Conservation (phyloP, 2,329 filamentous ascomycete genomes). For the Hypoxylon sp. region DNA sequence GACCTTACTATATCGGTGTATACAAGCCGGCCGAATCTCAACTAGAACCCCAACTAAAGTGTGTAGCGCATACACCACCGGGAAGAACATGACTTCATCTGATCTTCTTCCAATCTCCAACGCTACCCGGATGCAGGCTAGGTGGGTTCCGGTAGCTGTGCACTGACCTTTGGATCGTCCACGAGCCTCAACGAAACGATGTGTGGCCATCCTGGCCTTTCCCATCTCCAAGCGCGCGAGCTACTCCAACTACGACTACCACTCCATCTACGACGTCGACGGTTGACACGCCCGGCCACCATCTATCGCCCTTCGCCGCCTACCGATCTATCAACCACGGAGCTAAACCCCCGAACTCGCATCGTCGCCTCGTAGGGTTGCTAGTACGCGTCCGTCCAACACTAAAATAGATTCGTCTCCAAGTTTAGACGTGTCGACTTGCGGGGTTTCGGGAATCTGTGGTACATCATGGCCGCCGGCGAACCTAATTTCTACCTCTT, state of each 20-base stretch:
- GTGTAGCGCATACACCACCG: neutral
- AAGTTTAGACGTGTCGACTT: neutral
- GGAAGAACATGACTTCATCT: conserved; percentile 5
- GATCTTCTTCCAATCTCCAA: neutral
- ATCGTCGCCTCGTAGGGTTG: neutral
- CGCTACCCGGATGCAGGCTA: conserved; percentile 29
- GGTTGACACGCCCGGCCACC: neutral
- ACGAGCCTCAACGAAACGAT: conserved; percentile 15
- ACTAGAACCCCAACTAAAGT: neutral
- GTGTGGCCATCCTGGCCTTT: neutral
- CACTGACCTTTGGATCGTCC: conserved; percentile 22
- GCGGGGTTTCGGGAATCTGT: neutral
- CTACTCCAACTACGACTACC: too few relatives aligned
- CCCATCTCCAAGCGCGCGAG: conserved; percentile 2
- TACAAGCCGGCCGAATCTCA: neutral
- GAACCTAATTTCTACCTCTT: conserved; percentile 52
- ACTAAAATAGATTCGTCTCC: neutral
- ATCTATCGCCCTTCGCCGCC: conserved; percentile 1
- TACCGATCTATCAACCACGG: neutral
- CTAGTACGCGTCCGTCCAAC: neutral
- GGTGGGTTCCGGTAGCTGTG: conserved; percentile 8
- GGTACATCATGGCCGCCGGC: conserved; percentile 17
- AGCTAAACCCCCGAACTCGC: neutral
- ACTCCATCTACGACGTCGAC: conserved; percentile 4
- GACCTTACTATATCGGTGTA: neutral